Conservation (phyloP, 176 grass and related monocot species). For the Carex scoparia region DNA sequence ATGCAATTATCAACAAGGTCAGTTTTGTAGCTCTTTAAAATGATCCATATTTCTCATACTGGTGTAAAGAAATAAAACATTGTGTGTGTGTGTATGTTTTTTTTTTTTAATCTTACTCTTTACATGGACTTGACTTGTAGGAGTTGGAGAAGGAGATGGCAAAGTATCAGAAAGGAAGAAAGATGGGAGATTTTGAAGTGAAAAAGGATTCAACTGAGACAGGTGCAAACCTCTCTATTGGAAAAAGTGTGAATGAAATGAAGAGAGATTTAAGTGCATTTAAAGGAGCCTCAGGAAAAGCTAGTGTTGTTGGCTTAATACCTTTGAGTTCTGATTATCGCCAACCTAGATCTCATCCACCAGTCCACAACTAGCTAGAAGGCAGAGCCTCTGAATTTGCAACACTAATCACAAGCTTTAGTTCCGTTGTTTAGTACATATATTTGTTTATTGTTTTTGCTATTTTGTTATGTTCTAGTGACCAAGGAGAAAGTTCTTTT, state of each 20-base stretch:
- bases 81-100: background rate
- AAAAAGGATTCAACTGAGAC: constrained; percentile 15
- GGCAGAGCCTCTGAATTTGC: constrained; percentile 15
- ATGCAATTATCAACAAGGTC: constrained; percentile 5
- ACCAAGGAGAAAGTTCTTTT: constrained; percentile 13
- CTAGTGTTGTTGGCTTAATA: background rate
- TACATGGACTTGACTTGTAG: constrained; percentile 11
- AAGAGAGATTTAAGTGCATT: constrained; percentile 7
- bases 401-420: constrained; percentile 31
- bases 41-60: background rate
- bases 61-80: background rate
- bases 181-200: constrained; percentile 2
- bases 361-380: constrained; percentile 79
- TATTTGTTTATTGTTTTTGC: constrained; percentile 9
- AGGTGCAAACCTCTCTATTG: constrained; percentile 19
- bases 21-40: background rate
- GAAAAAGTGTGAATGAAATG: background rate
- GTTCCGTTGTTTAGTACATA: constrained; percentile 28
- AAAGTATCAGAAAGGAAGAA: constrained; percentile 7
- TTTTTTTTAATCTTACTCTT: background rate
- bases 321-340: constrained; percentile 21
- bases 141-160: background rate
- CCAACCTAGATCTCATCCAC: constrained; percentile 45
- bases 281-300: constrained; percentile 1
- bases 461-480: constrained; percentile 26